Base-by-base conservation (phyloP, 441 rosid species). In the Corymbia citriodora region DNA sequence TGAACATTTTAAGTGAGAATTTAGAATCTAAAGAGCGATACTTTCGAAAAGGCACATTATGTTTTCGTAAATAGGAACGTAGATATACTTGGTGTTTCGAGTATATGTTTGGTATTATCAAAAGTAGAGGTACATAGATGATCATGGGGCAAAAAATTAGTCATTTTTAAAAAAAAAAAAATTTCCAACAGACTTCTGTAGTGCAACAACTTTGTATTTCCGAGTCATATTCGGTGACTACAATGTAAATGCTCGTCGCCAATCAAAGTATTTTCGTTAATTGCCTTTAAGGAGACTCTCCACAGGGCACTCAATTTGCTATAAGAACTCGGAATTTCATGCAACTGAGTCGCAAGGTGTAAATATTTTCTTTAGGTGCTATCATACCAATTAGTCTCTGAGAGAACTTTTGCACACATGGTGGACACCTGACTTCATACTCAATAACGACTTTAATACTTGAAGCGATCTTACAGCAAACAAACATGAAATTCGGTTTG, bases 161-260 rank as follows among this genome's bases (percentile, higher is more conserved):
- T 40, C 27, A 21, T 74, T 0, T 6, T 0, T 23, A 0, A 74
- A 11, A 74, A 0, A 2, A 0, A 11, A 0, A 74, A 11, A 74
- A 0, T 40, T 40, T 74, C 27, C 6, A 12, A 21, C 27, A 11
- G 45, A 40, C 52, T 10, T 19, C 4, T 36, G 48, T 11, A 23
- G 17, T 45, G 18, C 52, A 40, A 17, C 52, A 79, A n/a, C 85
- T 40, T 79, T 23, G n/a, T 79, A 6, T 45, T 40, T 79, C 10
- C 85, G 3, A 40, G n/a, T 79, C 52, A 23, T 79, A 79, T 40
- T 79, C 85, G 17, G 48, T 3, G n/a, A 48, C n/a, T 23, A 23
- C 85, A 45, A 23, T 40, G 49, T 10, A 36, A 72, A 10, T 36
- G 82, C 49, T 45, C 15, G 49, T 19, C 14, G 27, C 15, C 2